Base-by-base conservation (phyloP, 2,329 filamentous ascomycete species). In the Lecanoromycetidae sp. region DNA sequence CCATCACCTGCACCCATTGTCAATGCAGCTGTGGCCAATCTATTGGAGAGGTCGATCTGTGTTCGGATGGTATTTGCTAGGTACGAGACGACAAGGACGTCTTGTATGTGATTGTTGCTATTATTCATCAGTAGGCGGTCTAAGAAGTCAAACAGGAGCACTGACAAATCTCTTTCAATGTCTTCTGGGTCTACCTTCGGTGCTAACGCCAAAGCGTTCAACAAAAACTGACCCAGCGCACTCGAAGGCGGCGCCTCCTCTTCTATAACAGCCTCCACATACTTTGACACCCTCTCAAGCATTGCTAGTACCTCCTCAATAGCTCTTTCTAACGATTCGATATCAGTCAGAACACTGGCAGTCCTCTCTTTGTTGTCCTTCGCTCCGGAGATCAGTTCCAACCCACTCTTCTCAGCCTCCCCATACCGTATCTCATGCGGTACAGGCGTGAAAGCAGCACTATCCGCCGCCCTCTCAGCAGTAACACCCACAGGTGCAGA, bases 81-180 rank as follows among this genome's bases (percentile, higher is more conserved):
- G 73, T 98, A 98, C 57, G 87, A 94, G 59, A 98, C 88, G 66
- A 96, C 88, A 56, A 98, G 80, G 52, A 98, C 88, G 66, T 98
- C 91, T 72, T 98, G 91, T 67, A 98, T 87, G 72, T 98, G 91
- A 74, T 94, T 94, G 79, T 98, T 98, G 79, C 76, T 79, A 61
- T 32, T 29, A 33, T 20, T 40, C 36, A 62, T 64, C 62, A 67
- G 62, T 49, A 59, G 47, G 12, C 10, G 15, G n/a, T 29, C 35
- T n/a, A 39, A n/a, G 3, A 50, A 10, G 27, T 20, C 5, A 35
- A 20, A 48, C 30, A 39, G 22, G 23, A 15, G 10, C 32, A 72
- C 75, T 42, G 72, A 79, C 76, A 98, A 98, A 73, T 96, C 88
- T 63, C 83, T 77, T 75, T 98, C 91, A 62, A 98, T 88, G 64